A percentile compares a stretch with the other conserved stretches of the same genome.
Conservation (phyloP, 192 early-diverging fungal species). For the Paraglomus occultum region DNA sequence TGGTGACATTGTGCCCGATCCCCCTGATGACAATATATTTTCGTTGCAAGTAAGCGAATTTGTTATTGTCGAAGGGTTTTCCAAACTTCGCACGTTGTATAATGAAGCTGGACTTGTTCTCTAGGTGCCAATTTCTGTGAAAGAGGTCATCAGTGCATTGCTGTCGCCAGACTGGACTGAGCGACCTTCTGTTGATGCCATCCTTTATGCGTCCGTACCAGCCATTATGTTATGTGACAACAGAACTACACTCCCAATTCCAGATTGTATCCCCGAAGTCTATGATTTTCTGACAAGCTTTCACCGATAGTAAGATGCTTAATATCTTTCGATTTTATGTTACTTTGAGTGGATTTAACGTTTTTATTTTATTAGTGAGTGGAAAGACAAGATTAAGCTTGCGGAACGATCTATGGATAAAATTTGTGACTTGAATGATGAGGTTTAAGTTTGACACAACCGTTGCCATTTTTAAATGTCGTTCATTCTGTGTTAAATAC, state of each 20-base stretch:
- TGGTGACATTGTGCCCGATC: too few species aligned
- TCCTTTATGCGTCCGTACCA: slow-evolving; percentile 50
- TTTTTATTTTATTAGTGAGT: slow-evolving; percentile 15
- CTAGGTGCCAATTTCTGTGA: slow-evolving; percentile 50
- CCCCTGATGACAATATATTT: too few species aligned
- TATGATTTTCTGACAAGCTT: slow-evolving; percentile 57
- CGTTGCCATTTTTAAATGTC: not conserved
- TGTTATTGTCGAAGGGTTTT: not conserved
- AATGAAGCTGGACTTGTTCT: not conserved
- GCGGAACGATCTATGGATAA: slow-evolving; percentile 23
- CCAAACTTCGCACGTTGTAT: not conserved
- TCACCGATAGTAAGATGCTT: slow-evolving; percentile 43
- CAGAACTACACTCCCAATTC: slow-evolving; percentile 44
- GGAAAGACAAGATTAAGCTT: slow-evolving; percentile 20
- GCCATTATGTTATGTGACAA: slow-evolving; percentile 42
- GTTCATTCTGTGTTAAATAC: slow-evolving; percentile 33
- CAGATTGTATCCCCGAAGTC: slow-evolving; percentile 49
- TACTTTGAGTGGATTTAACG: not conserved
- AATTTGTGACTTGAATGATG: slow-evolving; percentile 27
- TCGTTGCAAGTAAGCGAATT: too few species aligned
- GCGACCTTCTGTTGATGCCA: slow-evolving; percentile 48
- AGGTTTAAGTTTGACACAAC: not conserved
- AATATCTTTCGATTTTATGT: not conserved
- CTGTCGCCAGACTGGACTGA: slow-evolving; percentile 42
- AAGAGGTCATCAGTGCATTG: slow-evolving; percentile 42